Percentiles rank a stretch among this genome's conserved stretches.
These are phyloP conservation scores for Alternaria ethzedia DNA, from an alignment of 2,329 filamentous ascomycete species.

Conservation along the genomic window DNA sequence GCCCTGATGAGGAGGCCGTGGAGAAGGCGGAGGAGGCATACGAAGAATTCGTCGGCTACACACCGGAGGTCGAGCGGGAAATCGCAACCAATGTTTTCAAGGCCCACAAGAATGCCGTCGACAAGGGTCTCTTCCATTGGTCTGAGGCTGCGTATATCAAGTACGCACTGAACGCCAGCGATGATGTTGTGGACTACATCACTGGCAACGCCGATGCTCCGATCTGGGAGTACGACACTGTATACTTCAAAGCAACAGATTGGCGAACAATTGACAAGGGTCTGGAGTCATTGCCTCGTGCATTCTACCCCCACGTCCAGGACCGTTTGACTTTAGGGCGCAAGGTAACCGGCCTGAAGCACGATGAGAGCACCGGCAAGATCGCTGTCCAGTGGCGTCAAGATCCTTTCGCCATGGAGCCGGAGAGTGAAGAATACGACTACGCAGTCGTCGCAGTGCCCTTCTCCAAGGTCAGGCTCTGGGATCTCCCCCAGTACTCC, in stretches of 20 bases:
- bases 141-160: slow-evolving; percentile 69
- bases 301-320: slow-evolving; percentile 68
- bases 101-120: slow-evolving; percentile 62
- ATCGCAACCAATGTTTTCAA: slow-evolving; percentile 56
- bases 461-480: slow-evolving; percentile 68
- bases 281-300: slow-evolving; percentile 63
- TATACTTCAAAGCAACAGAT: slow-evolving; percentile 65
- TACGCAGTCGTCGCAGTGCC: slow-evolving; percentile 71
- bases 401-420: slow-evolving; percentile 51
- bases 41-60: slow-evolving; percentile 27
- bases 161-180: slow-evolving; percentile 64
- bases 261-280: slow-evolving; percentile 72
- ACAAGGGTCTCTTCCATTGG: slow-evolving; percentile 66
- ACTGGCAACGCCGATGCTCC: slow-evolving; percentile 53
- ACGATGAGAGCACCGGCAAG: slow-evolving; percentile 57
- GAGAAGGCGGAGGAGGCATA: slow-evolving; percentile 28
- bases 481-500: slow-evolving; percentile 63
- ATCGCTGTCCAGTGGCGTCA: slow-evolving; percentile 66
- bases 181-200: slow-evolving; percentile 58
- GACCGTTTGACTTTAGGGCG: slow-evolving; percentile 63
- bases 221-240: slow-evolving; percentile 55
- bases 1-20: slow-evolving; percentile 25
- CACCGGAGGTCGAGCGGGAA: slow-evolving; percentile 45
- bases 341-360: slow-evolving; percentile 64
- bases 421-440: slow-evolving; percentile 63